phyloP scores from a whole-genome alignment of 768 basidiomycete species.

The Podaxis sp. region DNA sequence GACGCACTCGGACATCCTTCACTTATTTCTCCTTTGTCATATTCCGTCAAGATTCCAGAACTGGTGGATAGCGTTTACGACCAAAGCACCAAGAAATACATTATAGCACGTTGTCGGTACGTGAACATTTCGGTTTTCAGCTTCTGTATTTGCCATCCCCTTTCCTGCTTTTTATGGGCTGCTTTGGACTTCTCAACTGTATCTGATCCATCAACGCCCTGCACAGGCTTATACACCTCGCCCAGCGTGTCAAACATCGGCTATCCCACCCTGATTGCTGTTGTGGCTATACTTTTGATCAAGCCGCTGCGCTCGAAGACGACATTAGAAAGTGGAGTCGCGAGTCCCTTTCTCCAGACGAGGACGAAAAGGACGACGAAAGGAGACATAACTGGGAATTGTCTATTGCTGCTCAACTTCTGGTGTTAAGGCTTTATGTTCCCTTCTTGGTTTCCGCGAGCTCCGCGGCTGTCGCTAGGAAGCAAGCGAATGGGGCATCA shows the following conservation, averaged over 20 bases:
- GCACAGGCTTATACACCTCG: slow-evolving; percentile 57
- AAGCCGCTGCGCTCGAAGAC: slow-evolving; percentile 56
- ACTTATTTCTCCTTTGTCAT: slow-evolving; percentile 53
- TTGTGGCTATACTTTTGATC: slow-evolving; percentile 57
- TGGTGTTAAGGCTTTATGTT: slow-evolving; percentile 65
- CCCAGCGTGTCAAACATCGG: slow-evolving; percentile 60
- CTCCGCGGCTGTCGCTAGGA: slow-evolving; percentile 3
- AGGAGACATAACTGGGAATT: slow-evolving; percentile 38
- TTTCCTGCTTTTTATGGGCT: not conserved
- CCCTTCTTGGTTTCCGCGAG: slow-evolving; percentile 49
- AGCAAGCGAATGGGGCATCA: slow-evolving; percentile 1
- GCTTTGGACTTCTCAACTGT: not conserved
- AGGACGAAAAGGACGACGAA: slow-evolving; percentile 35
- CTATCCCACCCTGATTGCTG: slow-evolving; percentile 39
- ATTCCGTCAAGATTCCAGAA: slow-evolving; percentile 54
- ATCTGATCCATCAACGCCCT: not conserved
- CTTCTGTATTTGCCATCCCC: not conserved
- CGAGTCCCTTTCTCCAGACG: slow-evolving; percentile 50
- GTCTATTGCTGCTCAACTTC: slow-evolving; percentile 55
- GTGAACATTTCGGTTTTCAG: slow-evolving; percentile 5
- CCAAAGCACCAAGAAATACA: slow-evolving; percentile 3
- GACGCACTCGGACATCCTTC: slow-evolving; percentile 67
- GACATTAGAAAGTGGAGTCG: slow-evolving; percentile 52
- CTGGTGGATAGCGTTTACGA: slow-evolving; percentile 34
- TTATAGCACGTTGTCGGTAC: slow-evolving; percentile 21